These are phyloP conservation scores for Plectranthus barbatus DNA, from an alignment of 257 asterid genomes.

Conservation along the genomic window DNA sequence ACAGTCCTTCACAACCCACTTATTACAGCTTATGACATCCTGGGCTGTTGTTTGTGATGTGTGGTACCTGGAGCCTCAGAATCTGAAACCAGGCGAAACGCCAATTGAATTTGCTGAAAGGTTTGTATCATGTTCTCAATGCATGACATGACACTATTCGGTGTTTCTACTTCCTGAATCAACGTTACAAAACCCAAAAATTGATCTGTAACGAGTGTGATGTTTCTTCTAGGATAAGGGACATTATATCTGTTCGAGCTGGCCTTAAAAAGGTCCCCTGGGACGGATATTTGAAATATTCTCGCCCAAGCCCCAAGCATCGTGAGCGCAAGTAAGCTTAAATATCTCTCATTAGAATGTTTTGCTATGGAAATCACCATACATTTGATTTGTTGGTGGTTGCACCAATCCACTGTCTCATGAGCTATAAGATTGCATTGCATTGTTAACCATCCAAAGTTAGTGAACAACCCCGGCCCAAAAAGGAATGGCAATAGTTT, in stretches of 20 bases:
- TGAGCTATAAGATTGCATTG: background rate
- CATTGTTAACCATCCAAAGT: background rate
- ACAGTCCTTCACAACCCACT: slow-evolving; percentile 87
- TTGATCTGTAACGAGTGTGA: background rate
- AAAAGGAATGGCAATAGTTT: background rate
- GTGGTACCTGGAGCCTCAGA: slow-evolving; percentile 98
- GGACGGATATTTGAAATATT: slow-evolving; percentile 71
- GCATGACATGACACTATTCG: background rate
- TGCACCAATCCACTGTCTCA: background rate
- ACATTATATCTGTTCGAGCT: slow-evolving; percentile 83
- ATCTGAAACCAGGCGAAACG: slow-evolving; percentile 77
- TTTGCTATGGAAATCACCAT: background rate
- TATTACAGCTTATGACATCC: slow-evolving; percentile 97
- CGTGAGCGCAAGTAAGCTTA: slow-evolving; percentile 82
- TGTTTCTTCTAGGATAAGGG: slow-evolving; percentile 67
- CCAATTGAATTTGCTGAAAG: slow-evolving; percentile 98
- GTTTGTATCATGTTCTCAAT: slow-evolving; percentile 20
- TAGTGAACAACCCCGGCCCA: background rate
- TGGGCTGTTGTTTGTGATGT: slow-evolving; percentile 99
- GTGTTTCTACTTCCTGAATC: background rate
- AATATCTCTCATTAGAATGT: background rate
- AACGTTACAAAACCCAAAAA: background rate
- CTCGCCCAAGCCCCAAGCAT: slow-evolving; percentile 94
- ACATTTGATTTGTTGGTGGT: background rate
- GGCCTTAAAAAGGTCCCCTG: slow-evolving; percentile 40